Conservation (phyloP, 768 basidiomycete species). For the Leccinum uliginosum region DNA sequence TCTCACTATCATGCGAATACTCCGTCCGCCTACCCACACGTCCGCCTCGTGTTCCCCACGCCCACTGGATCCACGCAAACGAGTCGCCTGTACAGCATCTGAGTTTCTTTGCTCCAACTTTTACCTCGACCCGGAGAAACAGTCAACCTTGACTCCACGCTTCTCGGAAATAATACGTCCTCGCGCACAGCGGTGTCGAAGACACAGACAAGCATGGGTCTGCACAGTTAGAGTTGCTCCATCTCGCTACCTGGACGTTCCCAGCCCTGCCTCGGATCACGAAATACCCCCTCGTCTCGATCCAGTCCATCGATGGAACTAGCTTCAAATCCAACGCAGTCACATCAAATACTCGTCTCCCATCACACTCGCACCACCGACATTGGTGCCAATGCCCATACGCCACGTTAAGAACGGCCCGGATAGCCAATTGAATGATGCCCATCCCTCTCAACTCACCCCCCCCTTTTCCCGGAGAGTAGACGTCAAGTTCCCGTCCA, state of each 20-base stretch:
- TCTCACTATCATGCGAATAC: neutral
- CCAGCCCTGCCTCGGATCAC: neutral
- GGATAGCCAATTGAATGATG: neutral
- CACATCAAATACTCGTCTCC: neutral
- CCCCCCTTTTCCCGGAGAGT: slow-evolving; percentile 22
- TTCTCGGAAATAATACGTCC: neutral
- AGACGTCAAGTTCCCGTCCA: slow-evolving; percentile 38
- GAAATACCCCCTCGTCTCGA: neutral
- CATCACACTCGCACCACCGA: neutral
- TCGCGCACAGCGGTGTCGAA: neutral
- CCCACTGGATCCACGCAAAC: neutral
- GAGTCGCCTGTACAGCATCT: slow-evolving; percentile 8
- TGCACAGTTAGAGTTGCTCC: neutral
- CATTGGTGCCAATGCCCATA: neutral
- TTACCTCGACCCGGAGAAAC: neutral
- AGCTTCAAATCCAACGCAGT: neutral
- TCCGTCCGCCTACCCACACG: neutral
- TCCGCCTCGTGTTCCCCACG: slow-evolving; percentile 23
- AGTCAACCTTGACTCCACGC: slow-evolving; percentile 1
- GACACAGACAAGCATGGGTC: neutral
- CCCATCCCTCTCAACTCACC: neutral
- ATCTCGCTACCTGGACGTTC: neutral
- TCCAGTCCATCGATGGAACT: neutral
- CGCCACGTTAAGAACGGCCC: neutral
- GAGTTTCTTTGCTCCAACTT: slow-evolving; percentile 13